These are phyloP conservation scores for Mariannaea sp. DNA, from an alignment of 2,329 filamentous ascomycete species.

Conservation along the genomic window DNA sequence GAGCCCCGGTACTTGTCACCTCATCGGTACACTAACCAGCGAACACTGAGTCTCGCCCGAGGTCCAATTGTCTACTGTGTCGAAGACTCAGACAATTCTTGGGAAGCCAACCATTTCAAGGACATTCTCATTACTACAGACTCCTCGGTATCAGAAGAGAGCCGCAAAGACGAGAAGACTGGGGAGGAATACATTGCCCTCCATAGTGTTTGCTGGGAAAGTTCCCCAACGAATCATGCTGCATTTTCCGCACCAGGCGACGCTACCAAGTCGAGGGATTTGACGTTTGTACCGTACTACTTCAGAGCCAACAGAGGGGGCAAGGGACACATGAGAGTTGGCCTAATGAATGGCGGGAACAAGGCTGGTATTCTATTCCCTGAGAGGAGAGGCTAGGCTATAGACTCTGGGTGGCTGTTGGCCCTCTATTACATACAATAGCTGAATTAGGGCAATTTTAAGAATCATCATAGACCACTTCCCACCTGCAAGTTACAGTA, in stretches of 20 bases:
- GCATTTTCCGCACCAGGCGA: background rate
- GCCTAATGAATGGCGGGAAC: constrained; percentile 16
- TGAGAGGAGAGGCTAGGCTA: constrained; percentile 1
- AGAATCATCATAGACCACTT: no score
- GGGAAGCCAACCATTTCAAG: constrained; percentile 61
- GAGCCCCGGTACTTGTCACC: constrained; percentile 54
- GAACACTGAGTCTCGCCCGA: constrained; percentile 57
- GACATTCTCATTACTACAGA: constrained; percentile 32
- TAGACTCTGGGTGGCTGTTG: background rate
- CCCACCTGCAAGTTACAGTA: no score
- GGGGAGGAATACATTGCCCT: constrained; percentile 22
- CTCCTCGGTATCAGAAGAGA: constrained; percentile 12
- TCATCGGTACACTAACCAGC: constrained; percentile 61
- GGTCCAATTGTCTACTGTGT: constrained; percentile 65
- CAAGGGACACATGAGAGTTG: constrained; percentile 27
- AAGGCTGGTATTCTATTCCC: constrained; percentile 16
- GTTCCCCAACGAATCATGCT: background rate
- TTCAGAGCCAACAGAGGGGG: constrained; percentile 24
- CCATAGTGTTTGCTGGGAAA: constrained; percentile 12
- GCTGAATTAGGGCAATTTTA: no score
- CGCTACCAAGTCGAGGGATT: background rate
- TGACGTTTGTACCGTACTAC: constrained; percentile 25
- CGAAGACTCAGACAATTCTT: constrained; percentile 62
- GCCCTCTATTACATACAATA: background rate
- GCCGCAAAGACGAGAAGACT: constrained; percentile 10